Percentiles rank a stretch among this genome's conserved stretches.
These are phyloP conservation scores for Rhizopus delemar DNA, from an alignment of 371 early-diverging fungal species.

Conservation along the genomic window DNA sequence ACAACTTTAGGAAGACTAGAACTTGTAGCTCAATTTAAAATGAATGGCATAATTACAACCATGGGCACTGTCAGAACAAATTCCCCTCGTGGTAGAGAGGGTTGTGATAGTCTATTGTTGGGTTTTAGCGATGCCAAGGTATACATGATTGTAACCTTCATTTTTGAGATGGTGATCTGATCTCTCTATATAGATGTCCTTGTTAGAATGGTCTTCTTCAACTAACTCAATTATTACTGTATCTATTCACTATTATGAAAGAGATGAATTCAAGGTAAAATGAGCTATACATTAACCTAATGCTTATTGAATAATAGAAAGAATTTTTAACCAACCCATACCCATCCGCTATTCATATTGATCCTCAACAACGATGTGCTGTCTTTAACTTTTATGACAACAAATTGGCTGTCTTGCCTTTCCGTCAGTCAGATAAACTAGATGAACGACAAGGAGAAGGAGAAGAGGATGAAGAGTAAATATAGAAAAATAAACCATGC, in stretches of 20 bases:
- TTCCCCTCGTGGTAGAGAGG: conserved; percentile 65
- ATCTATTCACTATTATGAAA: conserved; percentile 95
- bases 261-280: conserved; percentile 83
- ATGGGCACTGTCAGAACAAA: conserved; percentile 75
- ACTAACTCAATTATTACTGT: conserved; percentile 84
- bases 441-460: conserved; percentile 32
- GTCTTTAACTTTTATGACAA: conserved; percentile 84
- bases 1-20: conserved; percentile 71
- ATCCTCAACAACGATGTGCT: conserved; percentile 86
- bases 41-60: conserved; percentile 82
- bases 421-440: conserved; percentile 68
- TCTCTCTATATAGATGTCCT: conserved; percentile 69
- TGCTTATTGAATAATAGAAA: conserved; percentile 31
- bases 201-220: conserved; percentile 82
- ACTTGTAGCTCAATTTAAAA: conserved; percentile 69
- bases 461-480: conserved; percentile 47
- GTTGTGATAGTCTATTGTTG: conserved; percentile 81
- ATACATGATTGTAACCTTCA: conserved; percentile 11
- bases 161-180: background rate
- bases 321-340: conserved; percentile 69
- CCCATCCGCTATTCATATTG: conserved; percentile 68
- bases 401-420: conserved; percentile 89
- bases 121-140: conserved; percentile 95
- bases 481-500: background rate
- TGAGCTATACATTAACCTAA: background rate